Conservation (phyloP, 306 rosid species). For the Cucurbita moschata region DNA sequence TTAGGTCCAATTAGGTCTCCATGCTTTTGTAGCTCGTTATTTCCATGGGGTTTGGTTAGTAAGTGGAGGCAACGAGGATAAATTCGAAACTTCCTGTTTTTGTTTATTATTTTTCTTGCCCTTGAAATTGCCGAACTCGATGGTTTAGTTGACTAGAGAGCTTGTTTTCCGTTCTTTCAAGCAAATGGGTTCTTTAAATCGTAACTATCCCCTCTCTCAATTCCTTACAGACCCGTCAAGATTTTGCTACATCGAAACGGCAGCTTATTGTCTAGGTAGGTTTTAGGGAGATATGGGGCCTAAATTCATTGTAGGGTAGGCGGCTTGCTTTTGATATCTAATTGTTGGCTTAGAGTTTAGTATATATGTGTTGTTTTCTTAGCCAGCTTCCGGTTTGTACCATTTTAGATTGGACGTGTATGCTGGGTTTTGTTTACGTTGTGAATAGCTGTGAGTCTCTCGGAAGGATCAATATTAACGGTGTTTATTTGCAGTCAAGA, state of each 20-base stretch:
- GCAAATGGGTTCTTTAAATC: not conserved
- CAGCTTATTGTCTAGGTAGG: not conserved
- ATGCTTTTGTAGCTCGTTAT: not conserved
- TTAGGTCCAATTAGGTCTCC: constrained; percentile 7
- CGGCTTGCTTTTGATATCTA: not conserved
- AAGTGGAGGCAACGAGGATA: not conserved
- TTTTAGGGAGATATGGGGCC: not conserved
- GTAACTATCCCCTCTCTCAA: not conserved
- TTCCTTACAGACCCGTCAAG: not conserved
- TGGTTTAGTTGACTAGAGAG: not conserved
- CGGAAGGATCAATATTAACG: not conserved
- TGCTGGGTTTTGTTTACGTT: not conserved
- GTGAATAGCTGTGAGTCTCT: not conserved
- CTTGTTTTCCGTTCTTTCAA: not conserved
- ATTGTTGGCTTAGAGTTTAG: not conserved
- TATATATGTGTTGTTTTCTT: not conserved
- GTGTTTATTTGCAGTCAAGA: not conserved
- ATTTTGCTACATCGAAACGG: not conserved
- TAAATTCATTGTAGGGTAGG: not conserved
- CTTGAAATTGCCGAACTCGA: not conserved
- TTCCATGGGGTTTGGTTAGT: not conserved
- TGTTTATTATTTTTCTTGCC: not conserved
- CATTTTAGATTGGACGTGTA: not conserved
- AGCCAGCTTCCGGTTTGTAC: not conserved
- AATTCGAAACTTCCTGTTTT: not conserved